phyloP scores from a whole-genome alignment of 1,139 yeast species.

The Lizanozyma gosingica region DNA sequence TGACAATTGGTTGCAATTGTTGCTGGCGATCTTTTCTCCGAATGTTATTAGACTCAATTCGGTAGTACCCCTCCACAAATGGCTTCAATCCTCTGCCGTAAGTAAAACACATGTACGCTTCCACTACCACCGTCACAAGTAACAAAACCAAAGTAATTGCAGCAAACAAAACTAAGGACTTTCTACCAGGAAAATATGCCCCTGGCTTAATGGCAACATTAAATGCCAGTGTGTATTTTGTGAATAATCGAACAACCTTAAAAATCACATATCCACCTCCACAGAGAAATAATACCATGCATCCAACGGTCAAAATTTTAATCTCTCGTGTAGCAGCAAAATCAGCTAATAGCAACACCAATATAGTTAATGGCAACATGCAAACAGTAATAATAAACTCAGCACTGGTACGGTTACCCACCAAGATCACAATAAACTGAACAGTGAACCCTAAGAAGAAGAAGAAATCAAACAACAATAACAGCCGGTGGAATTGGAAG shows the following conservation, averaged over 20 bases:
- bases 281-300: slow-evolving; percentile 16
- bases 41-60: background rate
- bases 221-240: slow-evolving; percentile 25
- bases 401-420: slow-evolving; percentile 16
- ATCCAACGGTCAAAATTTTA: slow-evolving; percentile 12
- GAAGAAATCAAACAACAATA: slow-evolving; percentile 29
- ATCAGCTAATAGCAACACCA: slow-evolving; percentile 23
- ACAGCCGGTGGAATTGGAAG: slow-evolving; percentile 28
- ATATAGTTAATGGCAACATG: slow-evolving; percentile 25
- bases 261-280: slow-evolving; percentile 29
- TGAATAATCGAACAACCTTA: slow-evolving; percentile 26
- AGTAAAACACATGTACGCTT: slow-evolving; percentile 15
- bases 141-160: slow-evolving; percentile 22
- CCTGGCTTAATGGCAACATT: slow-evolving; percentile 17
- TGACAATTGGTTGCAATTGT: background rate
- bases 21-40: background rate
- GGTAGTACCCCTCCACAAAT: background rate
- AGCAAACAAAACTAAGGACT: slow-evolving; percentile 27
- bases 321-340: slow-evolving; percentile 24
- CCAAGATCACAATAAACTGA: slow-evolving; percentile 34
- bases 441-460: slow-evolving; percentile 32
- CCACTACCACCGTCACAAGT: slow-evolving; percentile 17
- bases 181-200: slow-evolving; percentile 29
- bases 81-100: slow-evolving; percentile 19
- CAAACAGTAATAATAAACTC: slow-evolving; percentile 30